Base-by-base conservation (phyloP, 2,329 filamentous ascomycete species). In the Pseudogymnoascus sp. region DNA sequence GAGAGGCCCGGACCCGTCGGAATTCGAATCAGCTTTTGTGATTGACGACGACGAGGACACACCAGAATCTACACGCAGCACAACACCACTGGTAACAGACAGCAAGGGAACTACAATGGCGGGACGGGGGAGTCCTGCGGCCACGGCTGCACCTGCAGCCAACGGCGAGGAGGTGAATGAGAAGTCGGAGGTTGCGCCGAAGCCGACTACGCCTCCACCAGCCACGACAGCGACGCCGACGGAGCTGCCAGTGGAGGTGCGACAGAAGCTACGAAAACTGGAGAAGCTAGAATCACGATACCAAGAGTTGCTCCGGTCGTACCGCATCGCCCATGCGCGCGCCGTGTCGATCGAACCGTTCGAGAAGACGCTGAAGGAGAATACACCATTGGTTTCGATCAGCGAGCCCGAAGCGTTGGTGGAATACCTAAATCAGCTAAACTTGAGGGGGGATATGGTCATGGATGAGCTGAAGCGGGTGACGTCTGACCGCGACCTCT, bases 401-500 rank as follows among this genome's bases (percentile, higher is more conserved):
- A 82, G 81, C 68, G 95, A 99, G 65, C 91, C 93, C 0, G 84
- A 86, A 62, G 88, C 92, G 1, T 80, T 99, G 35, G 84, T 92
- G 6, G 93, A 97, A 75, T 99, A 97, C 71, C 81, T 99, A 29
- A 91, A 88, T 69, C 91, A 97, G 74, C 77, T 96, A 42, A 93
- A 87, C 65, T 76, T 93, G 62, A 93, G 96, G 72, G 87, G 88
- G 44, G 91, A 96, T 70, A 96, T 99, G 90, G 87, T 96, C 2
- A 87, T 96, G 84, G 89, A 96, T 53, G 95, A 99, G 75, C 80
- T 97, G 63, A 97, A 96, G 77, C 83, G 91, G 11, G 86, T 97
- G 0, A 89, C 91, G 0, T 82, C 83, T 3, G 93, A 97, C 72
- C 88, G 89, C 64, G 91, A 96, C 65, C 84, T 86, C 14, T 80